Percentiles rank a stretch among this genome's conserved stretches.
These are phyloP conservation scores for Lasiodiplodia hormozganensis DNA, from an alignment of 2,329 filamentous ascomycete genomes.

Conservation along the genomic window DNA sequence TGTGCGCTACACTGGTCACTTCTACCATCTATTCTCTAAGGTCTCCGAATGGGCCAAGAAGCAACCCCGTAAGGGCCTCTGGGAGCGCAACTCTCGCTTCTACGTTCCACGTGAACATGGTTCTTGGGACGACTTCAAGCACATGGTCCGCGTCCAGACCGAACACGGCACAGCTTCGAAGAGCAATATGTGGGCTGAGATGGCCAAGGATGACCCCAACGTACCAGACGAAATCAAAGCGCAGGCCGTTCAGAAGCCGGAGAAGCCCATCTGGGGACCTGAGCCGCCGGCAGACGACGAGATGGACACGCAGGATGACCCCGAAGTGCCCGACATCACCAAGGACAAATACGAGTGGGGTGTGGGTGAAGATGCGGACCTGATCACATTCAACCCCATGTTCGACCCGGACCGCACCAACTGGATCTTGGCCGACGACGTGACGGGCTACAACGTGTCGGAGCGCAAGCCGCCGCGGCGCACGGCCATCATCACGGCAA, in stretches of 20 bases:
- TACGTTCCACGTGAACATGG: slow-evolving; percentile 76
- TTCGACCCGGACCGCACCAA: slow-evolving; percentile 75
- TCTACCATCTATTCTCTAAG: slow-evolving; percentile 78
- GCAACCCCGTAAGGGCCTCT: slow-evolving; percentile 74
- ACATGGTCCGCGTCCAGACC: slow-evolving; percentile 68
- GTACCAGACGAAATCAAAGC: slow-evolving; percentile 47
- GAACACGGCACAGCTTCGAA: slow-evolving; percentile 58
- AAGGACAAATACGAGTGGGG: slow-evolving; percentile 67
- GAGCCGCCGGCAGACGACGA: slow-evolving; percentile 50
- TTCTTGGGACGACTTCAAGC: slow-evolving; percentile 73
- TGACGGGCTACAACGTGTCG: slow-evolving; percentile 69
- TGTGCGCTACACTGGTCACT: slow-evolving; percentile 86
- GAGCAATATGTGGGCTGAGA: slow-evolving; percentile 51
- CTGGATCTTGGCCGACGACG: slow-evolving; percentile 75
- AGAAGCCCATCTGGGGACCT: slow-evolving; percentile 59
- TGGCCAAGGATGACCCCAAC: slow-evolving; percentile 49
- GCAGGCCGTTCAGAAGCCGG: slow-evolving; percentile 40
- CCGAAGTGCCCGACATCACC: slow-evolving; percentile 63
- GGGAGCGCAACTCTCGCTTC: slow-evolving; percentile 79
- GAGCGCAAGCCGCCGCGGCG: slow-evolving; percentile 69
- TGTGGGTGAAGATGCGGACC: slow-evolving; percentile 73
- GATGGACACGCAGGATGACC: slow-evolving; percentile 61
- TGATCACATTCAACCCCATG: slow-evolving; percentile 79
- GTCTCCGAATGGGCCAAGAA: slow-evolving; percentile 70
- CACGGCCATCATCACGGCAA: slow-evolving; percentile 74